Percentiles rank a stretch among this genome's conserved stretches.
phyloP scores from a whole-genome alignment of 495 filamentous ascomycete genomes.

The Penicillium alfredii region DNA sequence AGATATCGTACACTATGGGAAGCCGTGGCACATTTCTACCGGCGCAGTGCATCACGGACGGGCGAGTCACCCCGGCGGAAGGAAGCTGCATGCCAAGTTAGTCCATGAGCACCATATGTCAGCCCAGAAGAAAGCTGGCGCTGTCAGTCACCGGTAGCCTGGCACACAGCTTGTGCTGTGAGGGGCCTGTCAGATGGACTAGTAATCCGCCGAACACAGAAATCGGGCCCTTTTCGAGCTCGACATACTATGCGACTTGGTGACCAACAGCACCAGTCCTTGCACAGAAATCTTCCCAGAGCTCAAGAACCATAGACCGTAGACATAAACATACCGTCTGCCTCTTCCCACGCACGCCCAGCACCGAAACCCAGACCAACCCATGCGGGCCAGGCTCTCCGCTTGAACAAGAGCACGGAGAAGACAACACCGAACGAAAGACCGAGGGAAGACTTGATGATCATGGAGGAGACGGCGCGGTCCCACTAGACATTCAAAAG shows the following conservation, averaged over 20 bases:
- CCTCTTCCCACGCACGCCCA: conserved; percentile 91
- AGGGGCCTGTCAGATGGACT: too few relatives aligned
- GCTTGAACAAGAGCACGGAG: conserved; percentile 95
- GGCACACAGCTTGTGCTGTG: too few relatives aligned
- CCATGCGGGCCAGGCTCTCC: conserved; percentile 91
- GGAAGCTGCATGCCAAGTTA: conserved; percentile 31
- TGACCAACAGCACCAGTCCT: too few relatives aligned
- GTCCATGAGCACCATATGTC: conserved; percentile 4
- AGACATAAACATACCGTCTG: conserved; percentile 43
- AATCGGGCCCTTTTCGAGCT: too few relatives aligned
- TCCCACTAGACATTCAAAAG: conserved; percentile 70
- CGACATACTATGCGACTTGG: too few relatives aligned
- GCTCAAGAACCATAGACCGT: background rate
- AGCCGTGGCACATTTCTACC: conserved; percentile 24
- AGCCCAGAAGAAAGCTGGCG: too few relatives aligned
- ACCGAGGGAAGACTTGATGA: conserved; percentile 91
- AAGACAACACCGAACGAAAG: conserved; percentile 96
- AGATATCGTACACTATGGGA: conserved; percentile 39
- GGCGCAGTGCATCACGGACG: conserved; percentile 40
- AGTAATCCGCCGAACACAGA: too few relatives aligned
- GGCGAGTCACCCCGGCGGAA: conserved; percentile 45
- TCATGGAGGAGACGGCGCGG: conserved; percentile 88
- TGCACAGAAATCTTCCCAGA: background rate
- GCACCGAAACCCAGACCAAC: conserved; percentile 91
- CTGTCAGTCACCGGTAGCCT: too few relatives aligned